Base-by-base conservation (phyloP, 2,329 filamentous ascomycete species). In the Thelonectria blattea region DNA sequence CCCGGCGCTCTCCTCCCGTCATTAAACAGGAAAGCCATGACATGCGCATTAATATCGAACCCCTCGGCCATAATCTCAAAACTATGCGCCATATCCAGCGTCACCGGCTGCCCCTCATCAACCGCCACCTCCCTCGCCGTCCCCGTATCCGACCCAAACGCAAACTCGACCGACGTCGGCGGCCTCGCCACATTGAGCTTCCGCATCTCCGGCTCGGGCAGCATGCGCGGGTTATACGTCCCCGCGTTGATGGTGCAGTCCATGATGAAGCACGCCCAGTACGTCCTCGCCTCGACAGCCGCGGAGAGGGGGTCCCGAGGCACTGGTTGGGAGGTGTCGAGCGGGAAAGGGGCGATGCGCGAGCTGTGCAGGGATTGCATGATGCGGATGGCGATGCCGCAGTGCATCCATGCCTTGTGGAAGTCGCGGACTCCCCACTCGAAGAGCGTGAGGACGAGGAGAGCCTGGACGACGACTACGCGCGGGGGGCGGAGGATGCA, bases 241-340 rank as follows among this genome's bases (percentile, higher is more conserved):
- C 78, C 78, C 2, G 77, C 80, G 39, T 77, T 77, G 39, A 81
- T 73, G 52, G 79, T 75, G 10, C 78, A 76, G 58, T 80, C 78
- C 71, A 81, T 76, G 30, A 81, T 74, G 54, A 80, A 80, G 61
- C 79, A 81, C 0, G 74, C 74, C 79, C 79, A 81, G 45, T 79
- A 80, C 0, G 78, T 79, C 1, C 79, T 66, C 2, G 75, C 77
- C 39, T 78, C 73, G 3, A 76, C 73, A 0, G 75, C 72, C 0
- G 68, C 64, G 0, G 67, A 57, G 5, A 69, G 56, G 3, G 57
- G 48, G 2, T 62, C 65, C 2, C 47, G 22, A 9, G 69, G 61
- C 14, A 37, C 57, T 1, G 54, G 60, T 3, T 65, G 65, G 1
- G 61, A 65, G 1, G 47, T 51, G 11, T 69, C 67, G 0, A 69